Percentiles rank a stretch among this genome's conserved stretches.
Conservation (phyloP, 352 stramenopile species). For the Globisporangium barbulae region DNA sequence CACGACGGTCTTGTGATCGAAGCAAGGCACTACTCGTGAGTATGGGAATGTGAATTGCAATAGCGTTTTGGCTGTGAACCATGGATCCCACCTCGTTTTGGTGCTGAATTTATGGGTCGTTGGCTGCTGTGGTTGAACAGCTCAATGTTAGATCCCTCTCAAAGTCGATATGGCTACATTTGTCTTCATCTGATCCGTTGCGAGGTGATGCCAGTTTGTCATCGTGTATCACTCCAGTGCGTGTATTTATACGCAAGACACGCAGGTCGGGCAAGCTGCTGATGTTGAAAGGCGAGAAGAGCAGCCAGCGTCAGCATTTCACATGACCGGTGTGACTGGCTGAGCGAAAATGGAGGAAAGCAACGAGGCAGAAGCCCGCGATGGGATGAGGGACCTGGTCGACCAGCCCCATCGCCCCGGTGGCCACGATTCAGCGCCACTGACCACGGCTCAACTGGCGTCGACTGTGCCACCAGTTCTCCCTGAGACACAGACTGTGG, state of each 20-base stretch:
- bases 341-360: background rate
- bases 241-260: background rate
- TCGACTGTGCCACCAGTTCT: background rate
- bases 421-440: too few species aligned
- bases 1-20: conserved; percentile 5
- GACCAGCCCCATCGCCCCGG: background rate
- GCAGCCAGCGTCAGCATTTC: background rate
- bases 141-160: background rate
- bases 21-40: background rate
- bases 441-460: too few species aligned
- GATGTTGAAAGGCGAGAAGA: background rate
- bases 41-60: background rate
- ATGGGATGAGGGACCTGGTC: background rate
- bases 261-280: background rate
- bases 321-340: background rate
- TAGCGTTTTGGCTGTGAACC: background rate
- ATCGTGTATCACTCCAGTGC: background rate
- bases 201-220: background rate
- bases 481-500: background rate
- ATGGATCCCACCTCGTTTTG: background rate
- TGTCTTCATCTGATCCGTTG: background rate
- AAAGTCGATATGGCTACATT: background rate
- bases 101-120: too few species aligned
- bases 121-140: too few species aligned
- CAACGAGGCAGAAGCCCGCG: background rate